These are phyloP conservation scores for Setomelanomma holmii DNA, from an alignment of 2,329 filamentous ascomycete species.

Conservation along the genomic window DNA sequence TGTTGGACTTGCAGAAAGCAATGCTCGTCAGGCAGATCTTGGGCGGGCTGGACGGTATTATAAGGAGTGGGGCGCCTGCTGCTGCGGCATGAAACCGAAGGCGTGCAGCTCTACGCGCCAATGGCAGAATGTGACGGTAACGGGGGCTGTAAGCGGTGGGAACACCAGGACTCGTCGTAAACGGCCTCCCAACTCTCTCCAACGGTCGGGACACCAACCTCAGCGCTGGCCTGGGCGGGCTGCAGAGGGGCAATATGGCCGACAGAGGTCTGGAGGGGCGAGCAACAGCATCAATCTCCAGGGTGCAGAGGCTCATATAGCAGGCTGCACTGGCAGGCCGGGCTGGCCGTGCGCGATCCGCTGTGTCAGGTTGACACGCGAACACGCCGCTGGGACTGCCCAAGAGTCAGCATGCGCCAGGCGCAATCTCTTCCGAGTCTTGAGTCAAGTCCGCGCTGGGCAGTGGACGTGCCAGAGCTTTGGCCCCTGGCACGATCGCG, in stretches of 20 bases:
- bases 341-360: background rate
- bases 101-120: slow-evolving; percentile 38
- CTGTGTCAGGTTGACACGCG: slow-evolving; percentile 22
- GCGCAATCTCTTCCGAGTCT: slow-evolving; percentile 1
- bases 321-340: slow-evolving; percentile 4
- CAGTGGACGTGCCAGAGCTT: background rate
- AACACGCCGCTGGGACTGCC: slow-evolving; percentile 7
- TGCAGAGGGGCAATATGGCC: background rate
- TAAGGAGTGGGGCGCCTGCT: slow-evolving; percentile 22
- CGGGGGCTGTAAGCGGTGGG: slow-evolving; percentile 27
- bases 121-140: slow-evolving; percentile 22
- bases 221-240: background rate
- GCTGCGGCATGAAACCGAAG: slow-evolving; percentile 37
- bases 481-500: slow-evolving; percentile 8
- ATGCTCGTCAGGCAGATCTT: background rate
- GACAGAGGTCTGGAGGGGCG: background rate
- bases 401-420: slow-evolving; percentile 13
- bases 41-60: slow-evolving; percentile 14
- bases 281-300: background rate
- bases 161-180: slow-evolving; percentile 7
- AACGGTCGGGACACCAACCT: too few relatives aligned
- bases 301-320: slow-evolving; percentile 4
- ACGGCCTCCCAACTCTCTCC: too few relatives aligned
- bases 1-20: slow-evolving; percentile 13
- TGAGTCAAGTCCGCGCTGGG: background rate